Evolutionary conservation across 192 early-diverging fungal species (phyloP), one percentile per base, ranked within the genome.

Genomic region (Umbelopsis ramanniana): DNA sequence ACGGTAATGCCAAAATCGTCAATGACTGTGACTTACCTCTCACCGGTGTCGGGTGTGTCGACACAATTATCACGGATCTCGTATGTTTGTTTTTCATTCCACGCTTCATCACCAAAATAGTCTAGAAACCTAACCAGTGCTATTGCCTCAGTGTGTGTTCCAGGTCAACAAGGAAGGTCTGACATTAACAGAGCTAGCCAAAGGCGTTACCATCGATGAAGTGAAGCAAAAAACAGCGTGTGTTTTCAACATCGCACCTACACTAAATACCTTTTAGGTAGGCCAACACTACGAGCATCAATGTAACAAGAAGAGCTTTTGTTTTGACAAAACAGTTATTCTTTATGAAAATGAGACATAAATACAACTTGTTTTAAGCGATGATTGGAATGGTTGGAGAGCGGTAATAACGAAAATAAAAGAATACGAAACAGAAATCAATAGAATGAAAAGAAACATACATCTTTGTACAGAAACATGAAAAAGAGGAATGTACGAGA

Each of bases 1-100:
- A 86, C 17, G 90, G 91, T 54, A 82, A 82, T 72, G 87, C 85
- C 57, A 94, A 94, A 87, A 94, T 94, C 53, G 76, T 94, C 46
- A 77, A 88, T 14, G 77, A 86, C 48, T 92, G 90, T 79, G 82
- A 89, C 0, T 76, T 94, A 69, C 92, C 92, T 24, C 74, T 94
- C 55, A 94, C 92, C 7, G 92, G 89, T 66, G 85, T 84, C 52
- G 77, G 82, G 24, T 90, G 90, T 47, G 88, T 91, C 15, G 77
- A 90, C 60, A 82, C 81, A 4, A 92, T 92, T 47, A 90, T 89
- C 38, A 90, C 86, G 0, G 87, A 90, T 26, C 74, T 87, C 35
- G 71, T 48, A 74, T 4, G 52, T 47, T 29, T 29, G 29, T 29
- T 22, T 46, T 57, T 33, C 67, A 47, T 11, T n/a, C 43, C 15